Base-by-base conservation (phyloP, 192 early-diverging fungal species). In the Glomus cerebriforme region DNA sequence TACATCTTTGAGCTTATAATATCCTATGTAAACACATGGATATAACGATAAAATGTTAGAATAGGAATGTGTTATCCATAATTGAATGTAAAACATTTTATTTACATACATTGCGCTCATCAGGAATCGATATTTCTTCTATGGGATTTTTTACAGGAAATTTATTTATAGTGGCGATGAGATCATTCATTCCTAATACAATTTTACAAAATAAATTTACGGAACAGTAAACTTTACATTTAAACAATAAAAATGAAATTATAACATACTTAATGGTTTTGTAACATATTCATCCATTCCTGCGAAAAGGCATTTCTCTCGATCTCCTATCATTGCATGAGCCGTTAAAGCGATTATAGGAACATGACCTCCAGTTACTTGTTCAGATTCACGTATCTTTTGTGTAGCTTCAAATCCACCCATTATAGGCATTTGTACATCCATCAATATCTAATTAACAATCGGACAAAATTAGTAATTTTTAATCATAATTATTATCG, bases 371-470 rank as follows among this genome's bases (percentile, higher is more conserved):
- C 59, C 79, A 32, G 49, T 82, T 62, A 67, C 77, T 66, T 81
- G 79, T 82, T 96, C 93, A 73, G 90, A 87, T 47, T 89, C 82
- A 60, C 93, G 88, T 77, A 96, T 96, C 75, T 87, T 86, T 79
- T 92, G 89, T 8, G 95, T 95, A 12, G 93, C 93, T 85, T 96
- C 94, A 68, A 94, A 95, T 31, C 95, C 95, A 60, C 92, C 94
- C 93, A 96, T 95, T 54, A 95, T 88, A 0, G 95, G 95, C 95
- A 96, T 94, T 85, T 94, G 93, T 26, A 95, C 92, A 78, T 96
- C 95, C 95, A 96, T 96, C 63, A 96, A 80, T 59, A 96, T 93
- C 80, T 75, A 91, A 81, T 58, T 24, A 37, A 75, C 39, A 34
- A 27, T 6, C 22, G 31, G 27, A n/a, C 2, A 60, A 64, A 1